Base-by-base conservation (phyloP, 1,139 yeast genomes). In the Geotrichum australiense region DNA sequence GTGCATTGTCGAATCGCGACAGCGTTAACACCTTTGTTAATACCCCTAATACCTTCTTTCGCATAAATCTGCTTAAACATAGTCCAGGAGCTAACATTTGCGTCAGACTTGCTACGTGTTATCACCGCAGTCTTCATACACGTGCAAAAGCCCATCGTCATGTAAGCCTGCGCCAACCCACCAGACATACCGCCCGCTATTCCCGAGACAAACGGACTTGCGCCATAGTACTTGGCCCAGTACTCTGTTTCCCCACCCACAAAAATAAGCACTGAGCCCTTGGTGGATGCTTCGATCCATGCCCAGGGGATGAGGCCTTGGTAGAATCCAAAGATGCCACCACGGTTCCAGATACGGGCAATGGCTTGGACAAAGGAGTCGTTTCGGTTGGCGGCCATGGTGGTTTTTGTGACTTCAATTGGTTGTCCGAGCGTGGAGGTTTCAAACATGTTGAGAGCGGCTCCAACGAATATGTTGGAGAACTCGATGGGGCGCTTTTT, bases 291-390 rank as follows among this genome's bases (percentile, higher is more conserved):
- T 65, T 91, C 98, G 54, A 91, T 83, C 96, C 97, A 87, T 2
- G 97, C 98, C 98, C 98, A 91, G 29, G 98, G 98, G 51, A 91
- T 89, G 62, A 91, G 72, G 18, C 98, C 98, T 63, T 91, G 98
- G 68, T 87, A 91, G 65, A 89, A 91, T 0, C 96, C 98, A 25
- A 76, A 63, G 16, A 81, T 55, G 41, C 97, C 97, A 50, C 98
- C 98, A 59, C 98, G 79, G 20, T 91, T 73, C 91, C 94, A 86
- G 45, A 91, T 91, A 41, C 79, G 71, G 49, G 72, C 72, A 39
- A 80, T 72, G 18, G 96, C 86, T 52, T 78, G 78, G n/a, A 75
- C 54, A 51, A 91, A 69, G 4, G 79, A 63, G 49, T 91, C 70
- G 32, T 71, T 68, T 61, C 98, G 74, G 67, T 91, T 86, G 47